These are phyloP conservation scores for Hibiscus tridactylites DNA, from an alignment of 345 rosid genomes.

Conservation along the genomic window DNA sequence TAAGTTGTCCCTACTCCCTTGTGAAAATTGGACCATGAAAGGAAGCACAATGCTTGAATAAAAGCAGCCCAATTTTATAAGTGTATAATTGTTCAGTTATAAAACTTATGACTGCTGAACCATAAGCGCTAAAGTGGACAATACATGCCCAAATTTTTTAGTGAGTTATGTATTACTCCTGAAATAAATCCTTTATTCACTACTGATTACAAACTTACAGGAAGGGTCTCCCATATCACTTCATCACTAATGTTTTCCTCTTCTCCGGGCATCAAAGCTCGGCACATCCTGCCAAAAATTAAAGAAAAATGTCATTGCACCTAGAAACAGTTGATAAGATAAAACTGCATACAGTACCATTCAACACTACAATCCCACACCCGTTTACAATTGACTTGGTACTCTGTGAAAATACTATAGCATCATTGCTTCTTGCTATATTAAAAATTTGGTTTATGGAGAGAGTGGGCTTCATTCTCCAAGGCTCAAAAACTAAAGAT, in stretches of 20 bases:
- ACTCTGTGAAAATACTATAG: background rate
- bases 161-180: background rate
- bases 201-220: background rate
- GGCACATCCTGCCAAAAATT: background rate
- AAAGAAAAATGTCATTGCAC: background rate
- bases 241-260: background rate
- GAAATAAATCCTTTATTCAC: background rate
- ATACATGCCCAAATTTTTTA: background rate
- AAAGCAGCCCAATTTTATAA: background rate
- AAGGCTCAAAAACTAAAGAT: too few relatives aligned
- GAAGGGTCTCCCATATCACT: background rate
- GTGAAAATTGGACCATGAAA: background rate
- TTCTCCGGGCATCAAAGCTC: background rate
- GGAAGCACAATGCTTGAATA: constrained; percentile 1
- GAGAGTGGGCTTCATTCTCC: too few relatives aligned
- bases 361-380: background rate
- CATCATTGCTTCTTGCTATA: background rate
- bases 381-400: background rate
- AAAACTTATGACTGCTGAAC: background rate
- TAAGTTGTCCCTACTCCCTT: background rate
- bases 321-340: background rate
- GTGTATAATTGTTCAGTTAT: background rate
- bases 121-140: background rate
- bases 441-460: background rate
- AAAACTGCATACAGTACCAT: background rate